These are phyloP conservation scores for Phoenix dactylifera DNA, from an alignment of 176 grass and related monocot genomes.

Conservation along the genomic window DNA sequence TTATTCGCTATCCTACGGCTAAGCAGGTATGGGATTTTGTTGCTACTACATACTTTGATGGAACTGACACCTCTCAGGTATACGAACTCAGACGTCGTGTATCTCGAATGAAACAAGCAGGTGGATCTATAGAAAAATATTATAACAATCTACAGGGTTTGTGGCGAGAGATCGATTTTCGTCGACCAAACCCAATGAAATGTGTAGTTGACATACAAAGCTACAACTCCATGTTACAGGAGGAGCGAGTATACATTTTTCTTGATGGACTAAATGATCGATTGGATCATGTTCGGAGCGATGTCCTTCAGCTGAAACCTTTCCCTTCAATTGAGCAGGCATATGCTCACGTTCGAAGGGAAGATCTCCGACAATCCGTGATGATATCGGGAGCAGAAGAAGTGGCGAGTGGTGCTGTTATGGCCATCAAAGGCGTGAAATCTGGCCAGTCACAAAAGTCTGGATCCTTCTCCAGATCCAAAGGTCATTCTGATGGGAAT, in stretches of 20 bases:
- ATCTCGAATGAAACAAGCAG: background rate
- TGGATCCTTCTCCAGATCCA: too few species aligned
- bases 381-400: background rate
- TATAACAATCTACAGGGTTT: background rate
- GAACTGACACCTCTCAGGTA: background rate
- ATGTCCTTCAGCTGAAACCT: background rate
- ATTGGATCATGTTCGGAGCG: background rate
- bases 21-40: too few species aligned
- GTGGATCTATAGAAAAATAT: background rate
- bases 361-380: background rate
- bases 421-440: background rate
- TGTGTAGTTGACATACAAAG: background rate
- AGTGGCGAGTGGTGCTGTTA: too few species aligned
- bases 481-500: too few species aligned
- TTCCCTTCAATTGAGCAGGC: slow-evolving; percentile 1
- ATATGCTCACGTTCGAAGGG: background rate
- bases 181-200: background rate
- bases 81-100: background rate
- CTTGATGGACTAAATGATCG: background rate
- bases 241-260: background rate
- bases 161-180: background rate
- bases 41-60: too few species aligned
- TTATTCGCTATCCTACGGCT: too few species aligned
- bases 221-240: too few species aligned
- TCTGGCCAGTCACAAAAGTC: too few species aligned